Conservation (phyloP, 768 basidiomycete genomes). For the Agaricus sinodeliciosus region DNA sequence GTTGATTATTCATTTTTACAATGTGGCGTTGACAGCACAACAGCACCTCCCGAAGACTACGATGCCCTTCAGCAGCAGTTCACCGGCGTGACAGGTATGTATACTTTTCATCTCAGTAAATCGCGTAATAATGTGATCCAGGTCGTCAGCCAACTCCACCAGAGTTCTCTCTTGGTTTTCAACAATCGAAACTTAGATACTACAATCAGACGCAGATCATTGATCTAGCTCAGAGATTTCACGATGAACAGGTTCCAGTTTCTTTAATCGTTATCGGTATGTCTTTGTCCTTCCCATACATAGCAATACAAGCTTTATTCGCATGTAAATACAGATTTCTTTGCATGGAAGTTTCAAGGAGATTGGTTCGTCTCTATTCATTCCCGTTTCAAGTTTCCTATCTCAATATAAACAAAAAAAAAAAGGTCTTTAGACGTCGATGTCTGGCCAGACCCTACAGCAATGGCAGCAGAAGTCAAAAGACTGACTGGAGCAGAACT, state of each 20-base stretch:
- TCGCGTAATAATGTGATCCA: constrained; percentile 2
- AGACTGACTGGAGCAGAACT: constrained; percentile 29
- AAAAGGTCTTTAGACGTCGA: constrained; percentile 27
- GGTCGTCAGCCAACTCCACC: constrained; percentile 31
- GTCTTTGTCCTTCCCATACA: neutral
- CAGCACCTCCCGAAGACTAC: constrained; percentile 28
- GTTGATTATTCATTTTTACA: neutral
- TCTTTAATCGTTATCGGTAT: constrained; percentile 28
- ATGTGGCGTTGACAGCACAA: constrained; percentile 18
- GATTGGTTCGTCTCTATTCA: constrained; percentile 21
- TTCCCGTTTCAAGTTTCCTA: neutral
- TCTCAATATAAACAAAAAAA: neutral
- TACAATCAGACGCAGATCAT: constrained; percentile 27
- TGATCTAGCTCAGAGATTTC: constrained; percentile 28
- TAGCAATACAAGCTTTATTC: neutral
- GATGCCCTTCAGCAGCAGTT: constrained; percentile 29
- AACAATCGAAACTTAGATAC: constrained; percentile 31
- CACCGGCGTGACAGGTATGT: constrained; percentile 26
- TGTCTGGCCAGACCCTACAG: constrained; percentile 27
- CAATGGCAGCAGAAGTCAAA: constrained; percentile 27
- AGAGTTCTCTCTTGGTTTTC: constrained; percentile 28
- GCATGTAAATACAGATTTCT: constrained; percentile 22
- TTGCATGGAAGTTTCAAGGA: constrained; percentile 31
- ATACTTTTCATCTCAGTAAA: neutral
- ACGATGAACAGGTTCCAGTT: constrained; percentile 28